Percentiles rank a stretch among this genome's conserved stretches.
Conservation (phyloP, 1,284 basidiomycete genomes). For the Entoloma clypeatum region DNA sequence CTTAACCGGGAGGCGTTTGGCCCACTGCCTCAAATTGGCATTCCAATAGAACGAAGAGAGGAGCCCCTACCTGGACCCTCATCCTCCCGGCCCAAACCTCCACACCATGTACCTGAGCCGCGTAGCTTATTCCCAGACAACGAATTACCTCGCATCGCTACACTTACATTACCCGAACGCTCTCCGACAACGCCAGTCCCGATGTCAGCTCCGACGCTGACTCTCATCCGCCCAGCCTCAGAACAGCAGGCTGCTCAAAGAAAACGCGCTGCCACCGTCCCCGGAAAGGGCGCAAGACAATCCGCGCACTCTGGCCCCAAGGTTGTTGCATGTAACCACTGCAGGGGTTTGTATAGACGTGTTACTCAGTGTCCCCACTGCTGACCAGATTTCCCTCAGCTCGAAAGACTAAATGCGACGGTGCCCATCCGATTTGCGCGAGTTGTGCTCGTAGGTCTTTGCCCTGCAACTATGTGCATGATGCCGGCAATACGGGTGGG, state of each 20-base stretch:
- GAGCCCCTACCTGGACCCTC: conserved; percentile 31
- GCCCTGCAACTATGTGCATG: conserved; percentile 75
- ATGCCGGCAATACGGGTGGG: conserved; percentile 40
- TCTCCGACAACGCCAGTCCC: conserved; percentile 49
- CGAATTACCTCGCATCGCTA: conserved; percentile 69
- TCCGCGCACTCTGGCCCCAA: conserved; percentile 71
- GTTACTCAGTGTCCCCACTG: conserved; percentile 4
- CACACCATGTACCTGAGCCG: conserved; percentile 26
- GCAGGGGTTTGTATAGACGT: conserved; percentile 55
- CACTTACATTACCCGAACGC: conserved; percentile 52
- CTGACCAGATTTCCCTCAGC: conserved; percentile 38
- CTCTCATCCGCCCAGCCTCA: conserved; percentile 57
- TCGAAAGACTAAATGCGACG: conserved; percentile 81
- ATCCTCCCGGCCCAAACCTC: conserved; percentile 30
- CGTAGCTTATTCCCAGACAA: conserved; percentile 51
- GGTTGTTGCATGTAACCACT: conserved; percentile 80
- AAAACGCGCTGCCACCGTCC: conserved; percentile 66
- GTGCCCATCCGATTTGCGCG: conserved; percentile 71
- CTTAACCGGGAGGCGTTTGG: conserved; percentile 35
- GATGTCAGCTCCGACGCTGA: conserved; percentile 57
- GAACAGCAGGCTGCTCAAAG: conserved; percentile 57
- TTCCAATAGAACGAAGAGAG: conserved; percentile 35
- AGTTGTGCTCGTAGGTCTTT: conserved; percentile 71
- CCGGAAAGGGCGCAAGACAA: conserved; percentile 54
- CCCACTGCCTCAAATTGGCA: conserved; percentile 36